These are phyloP conservation scores for Fusarium subtropicale DNA, from an alignment of 2,329 filamentous ascomycete species.

Conservation along the genomic window DNA sequence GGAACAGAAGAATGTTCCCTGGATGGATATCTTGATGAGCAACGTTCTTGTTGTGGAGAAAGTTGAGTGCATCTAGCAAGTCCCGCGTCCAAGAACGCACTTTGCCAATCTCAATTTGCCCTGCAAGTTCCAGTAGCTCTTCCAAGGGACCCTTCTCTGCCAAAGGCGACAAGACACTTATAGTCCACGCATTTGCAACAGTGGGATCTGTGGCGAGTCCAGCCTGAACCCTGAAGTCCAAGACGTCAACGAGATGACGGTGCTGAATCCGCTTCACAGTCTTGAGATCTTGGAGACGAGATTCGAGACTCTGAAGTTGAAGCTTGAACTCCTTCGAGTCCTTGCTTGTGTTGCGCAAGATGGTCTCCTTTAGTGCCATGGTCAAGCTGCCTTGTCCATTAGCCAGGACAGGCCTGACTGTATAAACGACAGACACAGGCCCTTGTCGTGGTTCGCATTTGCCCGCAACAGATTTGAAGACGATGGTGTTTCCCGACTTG, in stretches of 20 bases:
- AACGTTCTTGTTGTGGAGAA: constrained; percentile 85
- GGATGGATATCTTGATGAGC: constrained; percentile 86
- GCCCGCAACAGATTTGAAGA: constrained; percentile 77
- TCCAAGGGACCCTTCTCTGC: constrained; percentile 85
- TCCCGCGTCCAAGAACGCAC: constrained; percentile 92
- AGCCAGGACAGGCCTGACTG: constrained; percentile 75
- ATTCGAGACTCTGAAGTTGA: constrained; percentile 80
- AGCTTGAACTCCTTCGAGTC: constrained; percentile 76
- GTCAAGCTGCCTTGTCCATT: constrained; percentile 67
- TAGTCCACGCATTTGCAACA: constrained; percentile 68
- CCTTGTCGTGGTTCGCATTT: constrained; percentile 75
- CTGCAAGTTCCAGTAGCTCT: constrained; percentile 84
- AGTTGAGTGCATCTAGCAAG: constrained; percentile 87
- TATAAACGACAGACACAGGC: constrained; percentile 74
- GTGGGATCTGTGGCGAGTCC: constrained; percentile 56
- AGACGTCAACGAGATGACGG: constrained; percentile 79
- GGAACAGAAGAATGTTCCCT: constrained; percentile 81
- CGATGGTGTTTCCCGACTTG: constrained; percentile 69
- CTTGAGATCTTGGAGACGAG: constrained; percentile 79
- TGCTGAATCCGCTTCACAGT: constrained; percentile 79
- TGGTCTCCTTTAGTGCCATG: constrained; percentile 80
- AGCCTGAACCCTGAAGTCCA: constrained; percentile 84
- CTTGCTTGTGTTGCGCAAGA: constrained; percentile 67
- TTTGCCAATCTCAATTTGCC: constrained; percentile 77
- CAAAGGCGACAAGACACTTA: constrained; percentile 80